A percentile compares a stretch with the other conserved stretches of the same genome.
Conservation (phyloP, 2,329 filamentous ascomycete species). For the Beauveria caledonica region DNA sequence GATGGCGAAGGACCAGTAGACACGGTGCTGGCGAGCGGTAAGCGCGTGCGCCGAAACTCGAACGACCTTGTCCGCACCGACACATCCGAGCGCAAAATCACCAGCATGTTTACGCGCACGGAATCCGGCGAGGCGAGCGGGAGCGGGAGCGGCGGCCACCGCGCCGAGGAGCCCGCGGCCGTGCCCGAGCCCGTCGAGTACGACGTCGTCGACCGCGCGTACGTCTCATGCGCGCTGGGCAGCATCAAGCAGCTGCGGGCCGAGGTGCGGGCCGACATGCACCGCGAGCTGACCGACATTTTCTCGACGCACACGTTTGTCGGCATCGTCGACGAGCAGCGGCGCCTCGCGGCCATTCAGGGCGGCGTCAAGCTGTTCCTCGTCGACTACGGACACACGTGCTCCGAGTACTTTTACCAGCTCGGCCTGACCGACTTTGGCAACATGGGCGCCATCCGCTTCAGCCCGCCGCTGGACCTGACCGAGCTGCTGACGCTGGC, state of each 20-base stretch:
- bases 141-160: conserved; percentile 2
- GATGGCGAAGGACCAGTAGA: conserved; percentile 21
- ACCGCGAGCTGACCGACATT: conserved; percentile 78
- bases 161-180: conserved; percentile 27
- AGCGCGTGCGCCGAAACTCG: conserved; percentile 32
- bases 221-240: conserved; percentile 63
- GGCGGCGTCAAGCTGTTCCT: conserved; percentile 86
- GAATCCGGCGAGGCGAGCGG: conserved; percentile 22
- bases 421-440: conserved; percentile 89
- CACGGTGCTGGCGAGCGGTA: conserved; percentile 27
- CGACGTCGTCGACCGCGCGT: conserved; percentile 60
- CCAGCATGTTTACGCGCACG: conserved; percentile 74
- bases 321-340: conserved; percentile 78
- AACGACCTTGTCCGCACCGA: conserved; percentile 90
- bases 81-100: conserved; percentile 84
- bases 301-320: conserved; percentile 88
- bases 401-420: conserved; percentile 92
- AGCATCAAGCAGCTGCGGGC: conserved; percentile 80
- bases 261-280: conserved; percentile 71
- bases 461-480: conserved; percentile 67
- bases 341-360: conserved; percentile 87
- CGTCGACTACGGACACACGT: conserved; percentile 82
- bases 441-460: conserved; percentile 80
- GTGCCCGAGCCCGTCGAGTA: conserved; percentile 55
- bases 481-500: conserved; percentile 64